phyloP scores from a whole-genome alignment of 176 grass and related monocot genomes.

The Canna indica region DNA sequence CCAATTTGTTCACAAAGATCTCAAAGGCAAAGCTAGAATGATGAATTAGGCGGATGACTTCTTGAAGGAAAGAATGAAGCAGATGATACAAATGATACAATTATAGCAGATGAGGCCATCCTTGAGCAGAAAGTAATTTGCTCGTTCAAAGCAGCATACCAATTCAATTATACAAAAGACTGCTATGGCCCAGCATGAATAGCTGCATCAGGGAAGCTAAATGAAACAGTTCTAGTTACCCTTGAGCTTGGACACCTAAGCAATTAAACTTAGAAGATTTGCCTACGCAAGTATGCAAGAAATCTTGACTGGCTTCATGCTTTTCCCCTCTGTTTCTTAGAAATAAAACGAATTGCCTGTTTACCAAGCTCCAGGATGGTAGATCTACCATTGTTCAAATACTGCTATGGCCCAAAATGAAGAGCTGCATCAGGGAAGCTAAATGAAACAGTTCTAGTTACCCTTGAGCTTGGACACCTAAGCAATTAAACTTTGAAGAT shows the following conservation, averaged over 20 bases:
- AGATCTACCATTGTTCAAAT: conserved; percentile 30
- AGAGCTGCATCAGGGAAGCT: not conserved
- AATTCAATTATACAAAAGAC: not conserved
- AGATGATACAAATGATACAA: conserved; percentile 2
- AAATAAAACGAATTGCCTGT: conserved; percentile 53
- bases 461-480: not conserved
- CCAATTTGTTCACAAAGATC: not conserved
- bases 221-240: not conserved
- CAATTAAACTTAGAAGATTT: not conserved
- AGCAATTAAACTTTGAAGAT: not conserved
- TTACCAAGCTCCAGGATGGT: conserved; percentile 49
- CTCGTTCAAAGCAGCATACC: not conserved
- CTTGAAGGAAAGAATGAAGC: not conserved
- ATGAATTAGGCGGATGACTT: not conserved
- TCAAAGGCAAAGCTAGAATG: not conserved
- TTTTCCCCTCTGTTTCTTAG: conserved; percentile 41
- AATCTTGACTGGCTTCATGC: conserved; percentile 18
- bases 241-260: not conserved
- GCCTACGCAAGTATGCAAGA: not conserved
- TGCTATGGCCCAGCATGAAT: not conserved
- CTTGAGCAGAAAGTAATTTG: not conserved
- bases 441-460: not conserved
- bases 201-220: not conserved
- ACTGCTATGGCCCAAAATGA: not conserved
- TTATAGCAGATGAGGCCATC: not conserved